These are phyloP conservation scores for Vigna reflexopilosa DNA, from an alignment of 306 rosid genomes.

Conservation along the genomic window DNA sequence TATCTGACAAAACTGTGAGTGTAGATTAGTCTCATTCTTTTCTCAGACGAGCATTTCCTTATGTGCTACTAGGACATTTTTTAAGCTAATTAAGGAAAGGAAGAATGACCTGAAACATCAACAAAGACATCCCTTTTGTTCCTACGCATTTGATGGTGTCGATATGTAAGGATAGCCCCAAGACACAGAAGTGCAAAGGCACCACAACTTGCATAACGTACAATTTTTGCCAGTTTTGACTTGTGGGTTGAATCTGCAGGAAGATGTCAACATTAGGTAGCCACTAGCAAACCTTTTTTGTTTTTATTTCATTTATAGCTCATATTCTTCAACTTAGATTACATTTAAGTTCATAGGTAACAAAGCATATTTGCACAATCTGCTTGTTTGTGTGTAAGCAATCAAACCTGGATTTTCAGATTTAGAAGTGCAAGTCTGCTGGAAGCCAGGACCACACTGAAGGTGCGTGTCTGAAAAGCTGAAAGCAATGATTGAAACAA, in stretches of 20 bases:
- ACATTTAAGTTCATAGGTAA: not conserved
- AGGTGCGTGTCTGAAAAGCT: constrained; percentile 83
- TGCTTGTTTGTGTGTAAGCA: not conserved
- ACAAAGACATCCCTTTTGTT: constrained; percentile 64
- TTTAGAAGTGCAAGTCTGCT: constrained; percentile 76
- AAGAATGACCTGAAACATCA: constrained; percentile 78
- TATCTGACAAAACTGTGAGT: too few relatives aligned
- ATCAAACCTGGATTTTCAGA: constrained; percentile 68
- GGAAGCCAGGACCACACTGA: constrained; percentile 69
- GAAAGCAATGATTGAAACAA: constrained; percentile 43
- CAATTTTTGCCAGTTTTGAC: constrained; percentile 54
- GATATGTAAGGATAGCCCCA: constrained; percentile 64
- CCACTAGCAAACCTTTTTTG: not conserved
- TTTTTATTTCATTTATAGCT: not conserved
- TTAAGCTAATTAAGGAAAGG: constrained; percentile 18
- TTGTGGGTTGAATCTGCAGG: constrained; percentile 65
- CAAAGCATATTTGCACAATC: not conserved
- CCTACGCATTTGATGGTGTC: constrained; percentile 49
- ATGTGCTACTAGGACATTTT: not conserved
- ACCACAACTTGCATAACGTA: constrained; percentile 69
- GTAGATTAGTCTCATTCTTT: too few relatives aligned
- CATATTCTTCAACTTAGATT: constrained; percentile 32
- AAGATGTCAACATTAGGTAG: constrained; percentile 31
- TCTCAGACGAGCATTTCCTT: not conserved
- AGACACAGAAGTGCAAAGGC: constrained; percentile 66